phyloP scores from a whole-genome alignment of 495 filamentous ascomycete genomes.

The Lepidopterella palustris region DNA sequence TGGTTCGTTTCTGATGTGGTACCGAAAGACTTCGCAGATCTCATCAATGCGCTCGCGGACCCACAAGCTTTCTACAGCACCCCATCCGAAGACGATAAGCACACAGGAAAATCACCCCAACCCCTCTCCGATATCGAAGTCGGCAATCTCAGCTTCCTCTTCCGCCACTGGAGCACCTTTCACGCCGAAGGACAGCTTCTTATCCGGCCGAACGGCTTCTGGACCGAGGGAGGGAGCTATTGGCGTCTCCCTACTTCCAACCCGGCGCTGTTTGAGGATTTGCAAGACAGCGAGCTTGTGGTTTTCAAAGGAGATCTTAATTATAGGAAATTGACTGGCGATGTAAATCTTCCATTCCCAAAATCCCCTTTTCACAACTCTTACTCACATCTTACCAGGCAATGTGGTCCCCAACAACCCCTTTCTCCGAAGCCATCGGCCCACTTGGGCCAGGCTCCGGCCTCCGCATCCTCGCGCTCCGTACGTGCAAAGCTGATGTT shows the following conservation, averaged over 20 bases:
- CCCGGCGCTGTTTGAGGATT: constrained; percentile 62
- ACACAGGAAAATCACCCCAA: constrained; percentile 47
- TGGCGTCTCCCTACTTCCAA: constrained; percentile 73
- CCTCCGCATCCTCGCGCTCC: constrained; percentile 72
- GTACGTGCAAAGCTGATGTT: constrained; percentile 93
- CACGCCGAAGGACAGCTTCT: constrained; percentile 76
- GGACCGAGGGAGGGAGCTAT: constrained; percentile 78
- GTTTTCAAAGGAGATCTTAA: constrained; percentile 97
- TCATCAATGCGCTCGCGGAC: constrained; percentile 68
- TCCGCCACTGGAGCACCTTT: constrained; percentile 68
- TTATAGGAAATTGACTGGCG: constrained; percentile 82
- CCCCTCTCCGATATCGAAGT: constrained; percentile 61
- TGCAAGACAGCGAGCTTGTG: constrained; percentile 81
- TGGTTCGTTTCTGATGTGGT: constrained; percentile 98
- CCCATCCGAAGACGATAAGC: constrained; percentile 57
- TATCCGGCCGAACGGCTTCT: constrained; percentile 76
- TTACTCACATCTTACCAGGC: constrained; percentile 45
- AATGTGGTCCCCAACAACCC: constrained; percentile 80
- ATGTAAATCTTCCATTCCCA: constrained; percentile 55
- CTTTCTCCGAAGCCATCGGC: constrained; percentile 79
- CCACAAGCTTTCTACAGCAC: constrained; percentile 67
- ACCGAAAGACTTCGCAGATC: constrained; percentile 70
- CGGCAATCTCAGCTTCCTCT: constrained; percentile 64
- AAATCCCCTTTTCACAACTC: too few relatives aligned
- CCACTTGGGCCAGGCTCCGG: constrained; percentile 74